Evolutionary conservation across 2,329 filamentous ascomycete species (phyloP), one percentile per base, ranked within the genome.

Genomic region (Diaporthe sp.): DNA sequence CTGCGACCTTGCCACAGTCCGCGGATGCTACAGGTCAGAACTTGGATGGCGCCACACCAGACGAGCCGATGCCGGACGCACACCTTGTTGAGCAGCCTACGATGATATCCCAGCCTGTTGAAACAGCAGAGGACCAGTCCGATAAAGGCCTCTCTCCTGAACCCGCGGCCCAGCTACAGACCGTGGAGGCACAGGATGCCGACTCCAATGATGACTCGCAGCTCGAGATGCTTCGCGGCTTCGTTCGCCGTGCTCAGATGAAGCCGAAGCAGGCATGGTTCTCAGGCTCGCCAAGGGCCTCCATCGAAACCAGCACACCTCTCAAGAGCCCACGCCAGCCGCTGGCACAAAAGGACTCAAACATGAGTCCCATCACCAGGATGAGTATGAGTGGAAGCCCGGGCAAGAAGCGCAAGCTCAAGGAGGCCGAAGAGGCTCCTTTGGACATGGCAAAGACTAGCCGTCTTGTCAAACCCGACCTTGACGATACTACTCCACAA

Each of bases 321-420:
- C 72, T 10, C 75, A 75, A 37, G 15, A 75, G 65, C 25, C 56
- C 66, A 9, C 79, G 82, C 12, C 70, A 73, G n/a, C 83, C 83
- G 19, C 79, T 85, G 19, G 80, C 79, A 35, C 76, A 78, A 22
- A 84, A 80, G 78, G 83, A 83, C 65, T 73, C 77, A 37, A 85
- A 85, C 79, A 76, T 76, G 73, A 84, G 82, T 73, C 83, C 83
- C 19, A 84, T 81, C 75, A 82, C 82, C 10, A 76, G 75, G 79
- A 84, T n/a, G 37, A 85, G 85, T 79, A 76, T 76, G 72, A 84
- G 82, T 73, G 83, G 83, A 12, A 84, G 82, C 75, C 83, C 82
- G 10, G 76, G 75, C 30, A 85, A 84, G 79, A 84, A 84, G 78
- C 79, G 83, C 37, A 84, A 84, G 78, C 73, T 75, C n/a, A 79